Base-by-base conservation (phyloP, 2,329 filamentous ascomycete species). In the Parastagonospora nodorum region DNA sequence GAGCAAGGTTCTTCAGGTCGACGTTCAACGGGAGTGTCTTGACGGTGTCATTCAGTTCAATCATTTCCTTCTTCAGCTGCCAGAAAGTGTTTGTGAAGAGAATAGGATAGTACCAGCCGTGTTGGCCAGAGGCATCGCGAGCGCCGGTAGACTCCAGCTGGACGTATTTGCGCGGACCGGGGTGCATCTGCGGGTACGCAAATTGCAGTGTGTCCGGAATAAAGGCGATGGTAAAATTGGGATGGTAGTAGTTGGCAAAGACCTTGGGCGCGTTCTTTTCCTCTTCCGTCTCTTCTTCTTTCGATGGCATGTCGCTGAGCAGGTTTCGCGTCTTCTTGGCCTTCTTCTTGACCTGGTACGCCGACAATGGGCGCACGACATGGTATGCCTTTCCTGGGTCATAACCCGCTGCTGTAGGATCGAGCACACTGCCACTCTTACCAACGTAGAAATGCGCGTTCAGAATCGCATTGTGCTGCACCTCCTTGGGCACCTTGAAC, bases 1-100 rank as follows among this genome's bases (percentile, higher is more conserved):
- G 76, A 40, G 84, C 82, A 66, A 95, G 77, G 73, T 94, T 94
- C 75, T 87, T 87, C 29, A 97, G 80, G 53, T 92, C 87, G 56
- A 97, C 88, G 55, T 91, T 89, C 55, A 97, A 78, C 2, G 92
- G 91, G 24, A 96, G 78, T 16, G 84, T 85, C 65, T 85, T 88
- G 63, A 96, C 89, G 0, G 94, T 97, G 12, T 90, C 88, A 72
- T 99, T 99, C 43, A 99, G 79, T 60, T 92, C 82, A 16, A 83
- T 90, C 93, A 97, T 97, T 64, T 97, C 91, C 57, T 83, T 87
- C 70, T 84, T 90, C 58, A 99, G 82, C 75, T 97, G 93, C 94
- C 94, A 99, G 76, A 99, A 99, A 4, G 89, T 95, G 77, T 99
- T 99, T 69, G 94, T 80, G 71, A 91, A 99, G 33, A 97, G 77